Base-by-base conservation (phyloP, 2,329 filamentous ascomycete species). In the Drechslerella dactyloides region DNA sequence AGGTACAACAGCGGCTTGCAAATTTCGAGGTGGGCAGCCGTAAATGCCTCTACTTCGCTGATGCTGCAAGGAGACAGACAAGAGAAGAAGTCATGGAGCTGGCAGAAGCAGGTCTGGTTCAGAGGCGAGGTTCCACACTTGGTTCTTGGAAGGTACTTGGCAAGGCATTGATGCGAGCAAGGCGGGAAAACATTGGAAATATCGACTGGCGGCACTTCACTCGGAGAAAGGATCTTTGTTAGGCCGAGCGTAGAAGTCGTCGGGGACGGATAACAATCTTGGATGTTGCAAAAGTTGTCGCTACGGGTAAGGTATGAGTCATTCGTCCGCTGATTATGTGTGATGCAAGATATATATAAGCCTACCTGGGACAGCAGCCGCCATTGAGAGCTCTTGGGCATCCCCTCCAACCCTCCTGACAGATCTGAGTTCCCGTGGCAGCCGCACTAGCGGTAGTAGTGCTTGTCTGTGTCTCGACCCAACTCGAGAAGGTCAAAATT, bases 1-100 rank as follows among this genome's bases (percentile, higher is more conserved):
- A 70, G 63, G n/a, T 63, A 70, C 65, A 58, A 70, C n/a, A 70
- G 21, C 1, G 65, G 59, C 19, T 46, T 48, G 30, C 65, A 70
- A 48, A 70, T 63, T 42, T 70, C 58, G 3, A 70, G 17, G n/a
- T 70, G 65, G 4, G 58, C 40, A 23, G 24, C 30, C n/a, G 59
- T 35, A 51, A 70, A 70, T 0, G 17, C 48, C 19, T 59, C 44
- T 1, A 52, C 59, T 6, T 70, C 65, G 11, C 24, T 37, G 2
- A 27, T 27, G 24, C 7, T 23, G n/a, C 65, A 70, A 50, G n/a
- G n/a, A 1, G 65, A 54, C 21, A 70, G 23, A 23, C 65, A 70
- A 8, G 65, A 40, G 24, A 63, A 70, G 8, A 70, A 15, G 48
- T 70, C 65, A 24, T 70, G 65, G 5, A 70, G 46, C 35, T 51